Evolutionary conservation across 2,329 filamentous ascomycete species (phyloP), one percentile per base, ranked within the genome.

Genomic region (Sporothrix schenckii): DNA sequence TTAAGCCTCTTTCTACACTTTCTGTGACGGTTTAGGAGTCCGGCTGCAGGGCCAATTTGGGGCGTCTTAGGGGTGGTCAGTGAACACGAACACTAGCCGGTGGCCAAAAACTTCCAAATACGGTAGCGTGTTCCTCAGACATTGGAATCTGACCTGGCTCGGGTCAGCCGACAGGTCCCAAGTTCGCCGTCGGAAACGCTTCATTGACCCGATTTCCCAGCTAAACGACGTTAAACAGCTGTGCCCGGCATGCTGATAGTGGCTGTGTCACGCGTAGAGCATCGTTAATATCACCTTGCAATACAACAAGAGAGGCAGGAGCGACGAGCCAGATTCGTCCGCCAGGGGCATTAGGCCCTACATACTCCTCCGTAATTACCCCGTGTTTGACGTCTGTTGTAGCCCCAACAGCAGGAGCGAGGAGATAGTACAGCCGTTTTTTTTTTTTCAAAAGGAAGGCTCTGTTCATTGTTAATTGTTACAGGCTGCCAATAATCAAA

Each of bases 111-210:
- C 34, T 34, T 34, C 34, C 34, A 34, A 34, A 34, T 7, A 34
- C 34, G 34, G 34, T 34, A 34, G 5, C 6, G 34, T 34, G 34
- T 34, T 7, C 1, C 34, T 9, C 34, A 7, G 34, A 34, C 34
- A 6, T 1, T 49, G 60, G 61, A 52, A 52, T 66, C 61, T 16
- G 61, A 52, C 61, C 50, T 66, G 61, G 61, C 44, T 50, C 49
- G 44, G 49, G 63, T 66, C 63, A 66, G 63, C 63, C 47, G 49
- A 66, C 49, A 19, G 47, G 11, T 41, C 34, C 7, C n/a, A 27
- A 30, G 52, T 14, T 54, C 24, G 52, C 24, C 13, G 52, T 27
- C 27, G 27, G 58, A n/a, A 61, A n/a, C 19, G 27, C 19, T 30
- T 39, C 30, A 19, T 54, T 27, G 14, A 24, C 44, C 61, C 21